phyloP scores from a whole-genome alignment of 2,329 filamentous ascomycete genomes.

The Alternaria sp. region DNA sequence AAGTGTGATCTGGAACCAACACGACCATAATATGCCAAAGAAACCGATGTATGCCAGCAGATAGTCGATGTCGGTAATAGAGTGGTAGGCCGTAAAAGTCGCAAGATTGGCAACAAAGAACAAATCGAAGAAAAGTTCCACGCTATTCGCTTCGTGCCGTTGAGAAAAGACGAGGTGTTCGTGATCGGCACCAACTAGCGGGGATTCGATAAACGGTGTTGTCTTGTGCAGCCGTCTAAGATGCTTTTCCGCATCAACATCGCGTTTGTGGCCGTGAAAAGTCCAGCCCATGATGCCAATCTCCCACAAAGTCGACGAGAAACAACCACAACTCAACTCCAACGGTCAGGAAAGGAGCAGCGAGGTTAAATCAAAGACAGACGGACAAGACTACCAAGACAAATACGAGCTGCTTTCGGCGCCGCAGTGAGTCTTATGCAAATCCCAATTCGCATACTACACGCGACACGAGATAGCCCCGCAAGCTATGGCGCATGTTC shows the following conservation, averaged over 20 bases:
- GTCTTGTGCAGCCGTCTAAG: slow-evolving; percentile 43
- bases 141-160: slow-evolving; percentile 48
- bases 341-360: not conserved
- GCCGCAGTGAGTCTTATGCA: slow-evolving; percentile 9
- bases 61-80: slow-evolving; percentile 42
- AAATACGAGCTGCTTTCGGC: not conserved
- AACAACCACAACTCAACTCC: not conserved
- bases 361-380: not conserved
- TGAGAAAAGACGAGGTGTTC: slow-evolving; percentile 46
- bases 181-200: slow-evolving; percentile 45
- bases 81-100: slow-evolving; percentile 49
- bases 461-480: not conserved
- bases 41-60: slow-evolving; percentile 48
- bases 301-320: not conserved
- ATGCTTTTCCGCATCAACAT: slow-evolving; percentile 45
- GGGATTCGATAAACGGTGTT: slow-evolving; percentile 44
- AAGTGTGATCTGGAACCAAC: slow-evolving; percentile 49
- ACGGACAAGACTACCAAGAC: not conserved
- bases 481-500: slow-evolving; percentile 3
- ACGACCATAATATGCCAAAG: slow-evolving; percentile 48
- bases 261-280: slow-evolving; percentile 37
- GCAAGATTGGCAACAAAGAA: slow-evolving; percentile 47
- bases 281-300: slow-evolving; percentile 37
- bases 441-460: slow-evolving; percentile 4
- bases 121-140: slow-evolving; percentile 47